phyloP scores from a whole-genome alignment of 306 rosid genomes.

The Vigna angularis region DNA sequence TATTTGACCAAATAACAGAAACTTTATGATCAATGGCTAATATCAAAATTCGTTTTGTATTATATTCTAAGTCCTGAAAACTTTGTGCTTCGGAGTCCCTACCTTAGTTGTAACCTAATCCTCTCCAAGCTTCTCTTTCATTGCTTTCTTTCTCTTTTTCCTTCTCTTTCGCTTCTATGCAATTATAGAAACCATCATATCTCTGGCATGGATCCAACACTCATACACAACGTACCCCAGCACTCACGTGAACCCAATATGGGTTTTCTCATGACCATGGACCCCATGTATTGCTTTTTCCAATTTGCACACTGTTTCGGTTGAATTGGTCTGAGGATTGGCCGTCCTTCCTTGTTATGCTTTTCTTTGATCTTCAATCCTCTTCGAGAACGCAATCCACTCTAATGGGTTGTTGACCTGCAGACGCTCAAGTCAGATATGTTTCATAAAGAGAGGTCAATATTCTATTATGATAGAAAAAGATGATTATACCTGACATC shows the following conservation, averaged over 20 bases:
- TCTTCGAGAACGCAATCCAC: no score
- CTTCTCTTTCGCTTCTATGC: not conserved
- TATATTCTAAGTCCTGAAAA: not conserved
- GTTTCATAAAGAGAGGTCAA: no score
- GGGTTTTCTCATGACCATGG: not conserved
- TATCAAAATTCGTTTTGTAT: no score
- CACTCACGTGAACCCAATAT: constrained; percentile 1
- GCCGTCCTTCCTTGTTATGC: no score
- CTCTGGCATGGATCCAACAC: not conserved
- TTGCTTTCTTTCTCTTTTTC: not conserved
- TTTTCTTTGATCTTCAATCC: no score
- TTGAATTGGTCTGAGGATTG: no score
- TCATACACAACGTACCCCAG: not conserved
- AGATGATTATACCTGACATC: no score
- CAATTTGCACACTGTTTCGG: not conserved
- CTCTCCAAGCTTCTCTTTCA: not conserved
- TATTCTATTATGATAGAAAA: no score
- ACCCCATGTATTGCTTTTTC: not conserved
- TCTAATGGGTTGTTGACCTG: no score
- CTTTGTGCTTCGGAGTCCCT: not conserved
- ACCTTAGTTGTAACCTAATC: not conserved
- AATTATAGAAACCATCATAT: not conserved
- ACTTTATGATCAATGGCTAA: no score
- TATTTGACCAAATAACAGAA: no score
- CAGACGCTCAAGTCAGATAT: no score